Conservation (phyloP, 139 green algal species). For the Picochlorum sp. region DNA sequence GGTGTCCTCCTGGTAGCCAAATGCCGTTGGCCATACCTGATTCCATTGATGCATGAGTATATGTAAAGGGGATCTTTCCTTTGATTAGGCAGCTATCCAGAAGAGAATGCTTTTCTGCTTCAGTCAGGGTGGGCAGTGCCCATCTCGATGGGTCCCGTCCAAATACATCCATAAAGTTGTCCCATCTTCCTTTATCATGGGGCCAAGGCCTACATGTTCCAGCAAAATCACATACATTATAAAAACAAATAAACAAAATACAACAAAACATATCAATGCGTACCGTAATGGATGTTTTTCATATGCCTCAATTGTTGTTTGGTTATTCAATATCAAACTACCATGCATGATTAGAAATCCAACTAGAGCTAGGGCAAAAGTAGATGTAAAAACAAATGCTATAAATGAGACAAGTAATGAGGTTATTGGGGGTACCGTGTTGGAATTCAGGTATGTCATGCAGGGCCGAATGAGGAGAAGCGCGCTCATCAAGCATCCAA, state of each 20-base stretch:
- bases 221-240: not conserved
- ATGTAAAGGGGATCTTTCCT: too few species aligned
- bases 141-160: constrained; percentile 37
- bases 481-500: constrained; percentile 26
- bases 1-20: too few species aligned
- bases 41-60: too few species aligned
- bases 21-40: too few species aligned
- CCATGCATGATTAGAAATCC: constrained; percentile 77
- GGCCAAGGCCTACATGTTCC: constrained; percentile 62
- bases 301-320: constrained; percentile 83
- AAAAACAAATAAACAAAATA: not conserved
- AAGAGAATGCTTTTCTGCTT: not conserved
- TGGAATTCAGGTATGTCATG: constrained; percentile 43
- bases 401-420: constrained; percentile 23
- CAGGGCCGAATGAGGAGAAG: constrained; percentile 23
- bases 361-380: constrained; percentile 44
- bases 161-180: constrained; percentile 70
- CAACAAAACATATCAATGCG: not conserved
- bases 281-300: too few species aligned
- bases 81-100: not conserved
- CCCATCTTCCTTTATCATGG: constrained; percentile 44
- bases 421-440: not conserved
- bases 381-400: constrained; percentile 34
- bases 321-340: constrained; percentile 41
- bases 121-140: constrained; percentile 35